Conservation (phyloP, 768 basidiomycete genomes). For the Phaeolepiota aurea region DNA sequence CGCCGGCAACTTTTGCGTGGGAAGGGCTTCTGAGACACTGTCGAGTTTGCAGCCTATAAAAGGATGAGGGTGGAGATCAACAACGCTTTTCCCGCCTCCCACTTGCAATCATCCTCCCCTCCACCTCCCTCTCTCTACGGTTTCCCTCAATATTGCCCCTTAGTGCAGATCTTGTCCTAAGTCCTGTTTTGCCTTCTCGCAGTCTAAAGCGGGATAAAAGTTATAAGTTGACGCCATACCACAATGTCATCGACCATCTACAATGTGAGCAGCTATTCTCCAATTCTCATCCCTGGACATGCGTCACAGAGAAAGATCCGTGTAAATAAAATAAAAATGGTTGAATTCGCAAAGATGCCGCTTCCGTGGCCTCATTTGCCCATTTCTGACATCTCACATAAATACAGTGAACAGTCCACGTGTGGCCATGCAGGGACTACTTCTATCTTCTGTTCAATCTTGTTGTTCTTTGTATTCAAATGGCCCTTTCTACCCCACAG, state of each 20-base stretch:
- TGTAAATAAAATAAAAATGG: not conserved
- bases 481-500: slow-evolving; percentile 22
- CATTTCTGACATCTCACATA: not conserved
- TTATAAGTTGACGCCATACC: too few species aligned
- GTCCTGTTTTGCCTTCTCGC: not conserved
- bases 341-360: not conserved
- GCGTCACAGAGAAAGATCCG: not conserved
- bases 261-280: slow-evolving; percentile 1
- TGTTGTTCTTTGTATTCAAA: not conserved
- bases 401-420: slow-evolving; percentile 1
- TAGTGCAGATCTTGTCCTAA: not conserved
- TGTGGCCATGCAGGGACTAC: slow-evolving; percentile 1
- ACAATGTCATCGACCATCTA: slow-evolving; percentile 2
- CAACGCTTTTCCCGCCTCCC: slow-evolving; percentile 4
- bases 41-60: slow-evolving; percentile 1
- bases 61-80: slow-evolving; percentile 1
- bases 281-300: not conserved
- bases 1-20: slow-evolving; percentile 4
- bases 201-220: not conserved
- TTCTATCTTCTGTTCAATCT: slow-evolving; percentile 3
- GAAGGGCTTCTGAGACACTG: slow-evolving; percentile 1
- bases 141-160: not conserved
- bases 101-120: not conserved
- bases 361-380: slow-evolving; percentile 4
- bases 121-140: not conserved